Percentiles rank a stretch among this genome's conserved stretches.
Conservation (phyloP, 495 filamentous ascomycete genomes). For the Xylona heveae region DNA sequence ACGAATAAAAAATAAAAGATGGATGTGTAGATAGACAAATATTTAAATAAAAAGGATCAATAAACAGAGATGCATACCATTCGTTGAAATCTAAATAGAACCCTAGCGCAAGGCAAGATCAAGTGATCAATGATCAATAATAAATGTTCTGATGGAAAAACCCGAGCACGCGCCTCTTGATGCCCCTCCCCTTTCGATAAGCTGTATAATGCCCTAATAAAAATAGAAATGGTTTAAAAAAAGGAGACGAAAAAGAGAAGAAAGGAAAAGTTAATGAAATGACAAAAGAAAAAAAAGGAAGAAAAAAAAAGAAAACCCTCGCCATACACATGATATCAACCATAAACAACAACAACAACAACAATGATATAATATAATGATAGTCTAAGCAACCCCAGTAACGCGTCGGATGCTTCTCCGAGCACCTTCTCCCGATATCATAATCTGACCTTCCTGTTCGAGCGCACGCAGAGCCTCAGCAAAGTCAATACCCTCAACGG, state of each 20-base stretch:
- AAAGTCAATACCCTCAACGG: slow-evolving; percentile 59
- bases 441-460: slow-evolving; percentile 68
- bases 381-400: slow-evolving; percentile 23
- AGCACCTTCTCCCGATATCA: slow-evolving; percentile 65
- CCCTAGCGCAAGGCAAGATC: no score
- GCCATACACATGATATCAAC: neutral
- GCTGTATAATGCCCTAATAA: no score
- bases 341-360: neutral
- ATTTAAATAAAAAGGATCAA: no score
- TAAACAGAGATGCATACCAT: no score
- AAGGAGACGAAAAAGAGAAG: neutral
- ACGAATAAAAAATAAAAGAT: no score
- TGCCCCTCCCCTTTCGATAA: no score
- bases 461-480: slow-evolving; percentile 53
- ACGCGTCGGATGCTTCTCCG: slow-evolving; percentile 67
- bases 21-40: no score
- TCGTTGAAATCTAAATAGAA: no score
- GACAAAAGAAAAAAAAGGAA: neutral
- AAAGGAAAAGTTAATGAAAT: neutral
- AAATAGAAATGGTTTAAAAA: neutral
- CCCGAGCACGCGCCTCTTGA: no score
- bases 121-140: no score
- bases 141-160: no score
- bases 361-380: neutral
- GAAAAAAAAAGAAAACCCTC: no score